Base-by-base conservation (phyloP, 257 asterid genomes). In the Rhazya stricta region DNA sequence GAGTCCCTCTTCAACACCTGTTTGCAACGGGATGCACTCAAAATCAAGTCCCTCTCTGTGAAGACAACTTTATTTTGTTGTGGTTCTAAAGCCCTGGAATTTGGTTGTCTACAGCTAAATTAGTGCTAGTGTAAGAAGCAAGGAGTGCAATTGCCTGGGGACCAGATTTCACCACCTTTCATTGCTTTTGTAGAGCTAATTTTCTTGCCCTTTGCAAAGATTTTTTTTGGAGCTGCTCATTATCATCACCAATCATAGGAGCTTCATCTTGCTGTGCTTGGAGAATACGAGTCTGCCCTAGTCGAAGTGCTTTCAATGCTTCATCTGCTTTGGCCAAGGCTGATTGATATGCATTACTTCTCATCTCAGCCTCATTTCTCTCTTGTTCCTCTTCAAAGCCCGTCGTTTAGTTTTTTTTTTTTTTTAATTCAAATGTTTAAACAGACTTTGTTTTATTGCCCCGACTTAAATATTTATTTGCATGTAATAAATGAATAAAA, bases 41-140 rank as follows among this genome's bases (percentile, higher is more conserved):
- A n/a, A n/a, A n/a, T n/a, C n/a, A n/a, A n/a, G n/a, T 94, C 99
- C 97, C 92, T 91, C 88, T 94, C 97, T 1, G 99, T 85, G 82
- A 94, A 92, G 86, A 89, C 94, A 73, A 94, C 89, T 85, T 88
- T 92, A 81, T 84, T 87, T 81, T 89, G 96, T 57, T 83, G 88
- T 78, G n/a, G n/a, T n/a, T n/a, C n/a, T n/a, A n/a, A n/a, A n/a
- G n/a, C n/a, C n/a, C n/a, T n/a, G n/a, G n/a, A 85, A 83, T 86
- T 66, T 83, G 81, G 77, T 82, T 83, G 12, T 84, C 91, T 6
- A 65, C 41, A 41, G 80, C 72, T 67, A 86, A 76, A 65, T 77
- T 85, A 69, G 71, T 79, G 67, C 87, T 77, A 71, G 72, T 67
- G 67, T 91, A 85, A 82, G 92, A 60, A 60, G 87, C 81, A 71